These are phyloP conservation scores for Udeniomyces megalosporus DNA, from an alignment of 768 basidiomycete genomes.

Conservation along the genomic window DNA sequence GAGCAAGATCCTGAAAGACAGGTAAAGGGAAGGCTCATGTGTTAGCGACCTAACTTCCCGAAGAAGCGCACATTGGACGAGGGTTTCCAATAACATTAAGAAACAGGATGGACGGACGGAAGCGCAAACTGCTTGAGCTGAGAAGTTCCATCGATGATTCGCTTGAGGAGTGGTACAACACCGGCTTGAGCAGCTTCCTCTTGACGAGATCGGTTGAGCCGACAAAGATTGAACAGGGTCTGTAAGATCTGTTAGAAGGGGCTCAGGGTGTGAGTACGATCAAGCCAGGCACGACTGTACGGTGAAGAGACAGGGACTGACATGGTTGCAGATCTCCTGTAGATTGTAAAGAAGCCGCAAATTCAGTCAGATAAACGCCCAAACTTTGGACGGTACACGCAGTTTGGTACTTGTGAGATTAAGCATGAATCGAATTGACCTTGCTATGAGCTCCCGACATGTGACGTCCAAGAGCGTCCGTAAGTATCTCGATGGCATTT, in stretches of 20 bases:
- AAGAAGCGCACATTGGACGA: too few species aligned
- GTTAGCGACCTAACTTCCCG: too few species aligned
- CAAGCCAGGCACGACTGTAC: neutral
- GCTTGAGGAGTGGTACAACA: slow-evolving; percentile 78
- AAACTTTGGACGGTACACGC: too few species aligned
- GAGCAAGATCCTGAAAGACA: slow-evolving; percentile 47
- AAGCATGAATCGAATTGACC: slow-evolving; percentile 35
- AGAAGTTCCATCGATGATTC: slow-evolving; percentile 71
- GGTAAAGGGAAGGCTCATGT: neutral
- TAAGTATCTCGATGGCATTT: slow-evolving; percentile 82
- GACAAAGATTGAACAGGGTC: slow-evolving; percentile 89
- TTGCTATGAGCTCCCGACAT: slow-evolving; percentile 61
- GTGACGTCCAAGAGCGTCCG: slow-evolving; percentile 65
- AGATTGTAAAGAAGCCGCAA: neutral
- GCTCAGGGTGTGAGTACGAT: neutral
- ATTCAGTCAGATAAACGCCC: neutral
- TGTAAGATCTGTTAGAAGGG: slow-evolving; percentile 43
- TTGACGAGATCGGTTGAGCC: slow-evolving; percentile 82
- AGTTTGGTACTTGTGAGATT: too few species aligned
- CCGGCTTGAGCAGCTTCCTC: slow-evolving; percentile 95
- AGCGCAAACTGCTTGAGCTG: slow-evolving; percentile 93
- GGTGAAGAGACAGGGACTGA: slow-evolving; percentile 24
- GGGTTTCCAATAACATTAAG: too few species aligned
- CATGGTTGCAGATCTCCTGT: slow-evolving; percentile 91
- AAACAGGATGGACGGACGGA: slow-evolving; percentile 34